Evolutionary conservation across 306 rosid species (phyloP).

Genomic region (Trifolium repens): DNA sequence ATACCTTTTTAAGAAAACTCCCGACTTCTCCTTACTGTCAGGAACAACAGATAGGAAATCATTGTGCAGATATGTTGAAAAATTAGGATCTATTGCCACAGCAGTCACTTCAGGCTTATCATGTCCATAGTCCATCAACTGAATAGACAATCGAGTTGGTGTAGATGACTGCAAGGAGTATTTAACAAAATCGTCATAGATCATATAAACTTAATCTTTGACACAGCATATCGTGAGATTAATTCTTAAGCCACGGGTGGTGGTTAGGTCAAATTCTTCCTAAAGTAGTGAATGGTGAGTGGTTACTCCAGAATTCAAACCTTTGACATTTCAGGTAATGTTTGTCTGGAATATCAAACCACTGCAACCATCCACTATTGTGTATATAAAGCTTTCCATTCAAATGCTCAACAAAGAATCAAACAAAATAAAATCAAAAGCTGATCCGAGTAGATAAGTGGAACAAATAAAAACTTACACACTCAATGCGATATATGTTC

Average conservation of each 20-base stretch:
- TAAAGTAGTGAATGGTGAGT: constrained; percentile 16
- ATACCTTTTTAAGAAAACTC: constrained; percentile 90
- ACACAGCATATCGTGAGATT: background rate
- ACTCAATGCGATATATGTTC: constrained; percentile 86
- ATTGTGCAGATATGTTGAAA: constrained; percentile 76
- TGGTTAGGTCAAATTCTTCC: constrained; percentile 13
- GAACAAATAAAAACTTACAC: constrained; percentile 63
- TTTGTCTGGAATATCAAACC: constrained; percentile 23
- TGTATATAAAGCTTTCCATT: constrained; percentile 15
- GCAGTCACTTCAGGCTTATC: constrained; percentile 96
- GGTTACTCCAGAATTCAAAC: constrained; percentile 20
- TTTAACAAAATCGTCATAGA: constrained; percentile 17
- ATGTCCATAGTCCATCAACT: constrained; percentile 89
- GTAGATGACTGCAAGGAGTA: constrained; percentile 61
- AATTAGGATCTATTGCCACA: constrained; percentile 93
- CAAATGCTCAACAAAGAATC: constrained; percentile 12
- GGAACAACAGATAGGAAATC: constrained; percentile 85
- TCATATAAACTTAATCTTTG: constrained; percentile 7
- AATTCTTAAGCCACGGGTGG: constrained; percentile 14
- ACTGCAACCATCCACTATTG: constrained; percentile 2
- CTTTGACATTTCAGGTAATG: constrained; percentile 8
- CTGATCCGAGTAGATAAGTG: constrained; percentile 33
- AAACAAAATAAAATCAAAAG: constrained; percentile 23
- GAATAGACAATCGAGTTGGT: constrained; percentile 75
- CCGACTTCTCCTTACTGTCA: constrained; percentile 73